Evolutionary conservation across 192 early-diverging fungal species (phyloP), one percentile per base, ranked within the genome.

Genomic region (Funneliformis geosporum): DNA sequence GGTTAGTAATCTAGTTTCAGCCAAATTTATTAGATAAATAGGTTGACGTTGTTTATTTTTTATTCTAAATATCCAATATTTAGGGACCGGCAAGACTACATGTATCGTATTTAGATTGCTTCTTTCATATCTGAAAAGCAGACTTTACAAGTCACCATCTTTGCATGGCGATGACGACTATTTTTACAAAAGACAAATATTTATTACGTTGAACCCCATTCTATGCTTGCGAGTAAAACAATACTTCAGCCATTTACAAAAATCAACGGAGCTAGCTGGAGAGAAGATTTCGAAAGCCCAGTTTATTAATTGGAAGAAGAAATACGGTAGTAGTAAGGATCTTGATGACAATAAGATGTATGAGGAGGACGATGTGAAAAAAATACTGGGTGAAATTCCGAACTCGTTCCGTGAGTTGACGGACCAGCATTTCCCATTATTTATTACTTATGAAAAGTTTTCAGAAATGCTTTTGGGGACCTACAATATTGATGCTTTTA

Each of bases 131-230:
- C 12, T 61, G 3, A 60, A n/a, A 21, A 62, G 25, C 14, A 10
- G 64, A 14, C 39, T 44, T 9, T 2, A 44, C 9, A 76, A 76
- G 11, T 44, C 9, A 4, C 23, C 60, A 11, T 33, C 33, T 33
- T 33, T 33, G 33, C 2, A 62, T 42, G 12, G 7, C 50, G 16
- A 18, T 47, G n/a, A 18, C 8, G 33, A 62, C 6, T 25, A 62
- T 76, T 76, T 42, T 40, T 5, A 62, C n/a, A 76, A 62, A 76
- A 76, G 75, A 14, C 75, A 76, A 23, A 76, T 76, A 76, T 76
- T 76, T 42, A 76, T 76, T 62, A 76, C 75, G 40, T 33, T 46
- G 38, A 76, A 40, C 0, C 9, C 12, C 9, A 28, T 40, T 75
- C 4, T 33, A 33, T 60, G 75, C 23, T 1, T 0, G 9, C 60